Evolutionary conservation across 1,284 basidiomycete genomes (phyloP).

Genomic region (Thelephora terrestris): DNA sequence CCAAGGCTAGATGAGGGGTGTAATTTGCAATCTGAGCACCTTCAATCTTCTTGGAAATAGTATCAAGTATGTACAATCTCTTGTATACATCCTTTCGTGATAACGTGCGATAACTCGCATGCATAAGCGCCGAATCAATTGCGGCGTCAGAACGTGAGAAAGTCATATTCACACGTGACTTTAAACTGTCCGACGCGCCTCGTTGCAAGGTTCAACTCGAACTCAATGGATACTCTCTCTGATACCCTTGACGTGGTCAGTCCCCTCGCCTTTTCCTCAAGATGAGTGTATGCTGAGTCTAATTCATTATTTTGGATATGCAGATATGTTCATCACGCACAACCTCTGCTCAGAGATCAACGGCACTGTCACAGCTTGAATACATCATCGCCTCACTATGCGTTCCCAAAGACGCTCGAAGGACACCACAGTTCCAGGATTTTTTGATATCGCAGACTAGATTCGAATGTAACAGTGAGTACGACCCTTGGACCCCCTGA

Average conservation of each 20-base stretch:
- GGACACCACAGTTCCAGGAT: slow-evolving; percentile 31
- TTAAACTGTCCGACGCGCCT: too few species aligned
- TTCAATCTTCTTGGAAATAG: background rate
- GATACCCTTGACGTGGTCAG: slow-evolving; percentile 44
- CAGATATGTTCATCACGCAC: slow-evolving; percentile 55
- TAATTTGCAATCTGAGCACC: slow-evolving; percentile 35
- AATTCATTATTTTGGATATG: slow-evolving; percentile 7
- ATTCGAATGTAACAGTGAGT: slow-evolving; percentile 69
- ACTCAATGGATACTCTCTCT: too few species aligned
- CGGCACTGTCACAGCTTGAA: slow-evolving; percentile 48
- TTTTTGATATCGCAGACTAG: slow-evolving; percentile 63
- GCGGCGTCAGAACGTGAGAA: too few species aligned
- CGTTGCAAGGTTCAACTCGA: too few species aligned
- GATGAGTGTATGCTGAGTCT: background rate
- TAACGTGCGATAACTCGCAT: too few species aligned
- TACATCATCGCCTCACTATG: slow-evolving; percentile 47
- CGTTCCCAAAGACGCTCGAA: slow-evolving; percentile 26
- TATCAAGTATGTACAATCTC: too few species aligned
- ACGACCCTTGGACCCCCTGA: background rate
- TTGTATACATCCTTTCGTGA: too few species aligned
- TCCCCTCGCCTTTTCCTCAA: background rate
- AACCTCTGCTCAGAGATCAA: slow-evolving; percentile 35
- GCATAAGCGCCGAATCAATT: too few species aligned
- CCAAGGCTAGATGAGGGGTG: slow-evolving; percentile 27
- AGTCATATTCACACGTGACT: too few species aligned